Base-by-base conservation (phyloP, 75 land plant genomes). In the Isoetes taiwanensis region DNA sequence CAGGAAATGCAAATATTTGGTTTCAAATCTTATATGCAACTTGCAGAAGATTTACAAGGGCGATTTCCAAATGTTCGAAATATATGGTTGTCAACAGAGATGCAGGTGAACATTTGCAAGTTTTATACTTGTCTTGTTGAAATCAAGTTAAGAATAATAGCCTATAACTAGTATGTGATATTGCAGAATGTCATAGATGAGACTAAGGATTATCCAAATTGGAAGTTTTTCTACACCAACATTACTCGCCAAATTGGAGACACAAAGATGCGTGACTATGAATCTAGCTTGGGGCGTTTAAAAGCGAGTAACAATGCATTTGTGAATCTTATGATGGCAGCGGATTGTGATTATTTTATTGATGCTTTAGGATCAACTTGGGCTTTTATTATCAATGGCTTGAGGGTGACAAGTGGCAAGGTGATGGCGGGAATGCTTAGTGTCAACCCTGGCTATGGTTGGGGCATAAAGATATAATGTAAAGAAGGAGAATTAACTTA, bases 291-390 rank as follows among this genome's bases (percentile, higher is more conserved):
- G 50, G 50, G 50, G 23, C 16, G 50, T 19, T 46, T 5, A 4
- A 46, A 46, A 9, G 23, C 21, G 6, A 6, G 16, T 23, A 46
- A 5, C 50, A 46, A 46, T 46, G 50, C 50, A 19, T 46, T 46
- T 46, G 50, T 46, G 6, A 46, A 46, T n/a, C 50, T 46, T 6
- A 46, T 46, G 50, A 46, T 46, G 50, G 50, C 50, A 46, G 50
- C 25, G 6, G 50, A 46, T 46, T 46, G 50, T 23, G 50, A 46
- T 46, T 46, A 46, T n/a, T 46, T 46, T 23, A 46, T 46, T 19
- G 39, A 14, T 37, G 50, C 50, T 5, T 23, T 46, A 6, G 50
- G 50, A 46, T 46, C 50, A 6, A 19, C 50, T 4, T 46, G 50
- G 50, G 50, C 8, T 46, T 8, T 46, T n/a, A 19, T 46, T 8